Evolutionary conservation across 345 rosid species (phyloP), one percentile per base, ranked within the genome.

Genomic region (Ricinus communis): DNA sequence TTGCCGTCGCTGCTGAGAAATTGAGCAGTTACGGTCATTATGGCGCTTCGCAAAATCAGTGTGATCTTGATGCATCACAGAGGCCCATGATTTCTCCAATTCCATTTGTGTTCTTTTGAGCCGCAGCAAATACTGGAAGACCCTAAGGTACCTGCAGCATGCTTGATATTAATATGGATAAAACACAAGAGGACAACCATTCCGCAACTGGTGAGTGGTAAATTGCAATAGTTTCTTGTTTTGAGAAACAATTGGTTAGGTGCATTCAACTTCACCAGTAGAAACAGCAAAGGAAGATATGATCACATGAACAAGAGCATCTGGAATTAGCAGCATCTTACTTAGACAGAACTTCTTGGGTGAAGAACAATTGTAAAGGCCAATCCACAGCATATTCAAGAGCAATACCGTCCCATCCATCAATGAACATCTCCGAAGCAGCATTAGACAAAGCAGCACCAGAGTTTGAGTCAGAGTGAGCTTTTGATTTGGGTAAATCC

Each of bases 51-150:
- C 84, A 83, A 88, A 85, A 83, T 90, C 90, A 68, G 84, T 77
- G 82, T 89, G 97, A 77, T 89, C 97, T 82, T 94, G 97, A 78
- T 91, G 95, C 98, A 90, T 94, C 76, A 86, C 97, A 76, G 96
- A 87, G 25, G 97, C 98, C 98, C 98, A 94, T 76, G 96, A 91
- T 80, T 94, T 94, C 80, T 94, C 98, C 85, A 94, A 80, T 77
- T 94, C 98, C 96, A 94, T 87, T 78, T 91, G 98, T 31, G 98
- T 89, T 75, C 97, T 83, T 73, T 91, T 91, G 50, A 94, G 93
- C 76, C 92, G 84, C 79, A 94, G 78, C 81, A 94, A 84, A 79
- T 94, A 94, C 70, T 87, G 97, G 85, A 94, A 94, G 64, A 94
- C 86, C 81, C 76, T 88, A 60, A 83, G 84, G 74, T 92, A 94